Evolutionary conservation across 805 yeast species (phyloP).

Genomic region (Saccharomycopsis oosterbeekiorum): DNA sequence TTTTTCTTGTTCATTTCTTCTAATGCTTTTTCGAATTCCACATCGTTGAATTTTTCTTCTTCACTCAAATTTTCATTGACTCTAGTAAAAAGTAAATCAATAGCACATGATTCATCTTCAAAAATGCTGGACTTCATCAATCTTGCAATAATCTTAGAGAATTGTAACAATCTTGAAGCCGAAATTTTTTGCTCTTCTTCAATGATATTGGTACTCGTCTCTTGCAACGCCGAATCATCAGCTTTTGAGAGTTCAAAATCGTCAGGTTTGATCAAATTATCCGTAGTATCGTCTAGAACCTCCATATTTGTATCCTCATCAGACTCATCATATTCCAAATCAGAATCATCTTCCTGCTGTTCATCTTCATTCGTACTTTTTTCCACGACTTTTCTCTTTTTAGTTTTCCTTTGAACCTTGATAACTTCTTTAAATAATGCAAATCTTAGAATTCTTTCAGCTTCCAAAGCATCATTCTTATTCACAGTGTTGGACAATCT

Average conservation of each 20-base stretch:
- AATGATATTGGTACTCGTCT: slow-evolving; percentile 1
- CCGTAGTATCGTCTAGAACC: slow-evolving; percentile 21
- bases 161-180: slow-evolving; percentile 36
- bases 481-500: slow-evolving; percentile 70
- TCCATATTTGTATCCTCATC: slow-evolving; percentile 10
- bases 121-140: slow-evolving; percentile 34
- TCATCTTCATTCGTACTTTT: slow-evolving; percentile 23
- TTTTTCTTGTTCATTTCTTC: slow-evolving; percentile 34
- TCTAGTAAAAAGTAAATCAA: slow-evolving; percentile 29
- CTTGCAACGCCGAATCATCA: slow-evolving; percentile 1
- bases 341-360: slow-evolving; percentile 19
- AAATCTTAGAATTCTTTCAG: slow-evolving; percentile 74
- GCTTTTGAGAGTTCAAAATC: slow-evolving; percentile 8
- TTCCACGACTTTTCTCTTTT: slow-evolving; percentile 22
- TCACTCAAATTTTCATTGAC: slow-evolving; percentile 37
- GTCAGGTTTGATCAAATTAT: slow-evolving; percentile 29
- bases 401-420: slow-evolving; percentile 26
- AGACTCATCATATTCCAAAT: slow-evolving; percentile 17
- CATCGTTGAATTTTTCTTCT: slow-evolving; percentile 37
- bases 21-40: slow-evolving; percentile 37
- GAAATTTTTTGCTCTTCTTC: slow-evolving; percentile 33
- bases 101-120: slow-evolving; percentile 35
- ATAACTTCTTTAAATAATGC: slow-evolving; percentile 75
- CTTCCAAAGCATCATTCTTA: slow-evolving; percentile 70
- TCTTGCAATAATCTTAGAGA: slow-evolving; percentile 38